Percentiles rank a stretch among this genome's conserved stretches.
Evolutionary conservation across 2,329 filamentous ascomycete species (phyloP).

Genomic region (Monosporascus ibericus): DNA sequence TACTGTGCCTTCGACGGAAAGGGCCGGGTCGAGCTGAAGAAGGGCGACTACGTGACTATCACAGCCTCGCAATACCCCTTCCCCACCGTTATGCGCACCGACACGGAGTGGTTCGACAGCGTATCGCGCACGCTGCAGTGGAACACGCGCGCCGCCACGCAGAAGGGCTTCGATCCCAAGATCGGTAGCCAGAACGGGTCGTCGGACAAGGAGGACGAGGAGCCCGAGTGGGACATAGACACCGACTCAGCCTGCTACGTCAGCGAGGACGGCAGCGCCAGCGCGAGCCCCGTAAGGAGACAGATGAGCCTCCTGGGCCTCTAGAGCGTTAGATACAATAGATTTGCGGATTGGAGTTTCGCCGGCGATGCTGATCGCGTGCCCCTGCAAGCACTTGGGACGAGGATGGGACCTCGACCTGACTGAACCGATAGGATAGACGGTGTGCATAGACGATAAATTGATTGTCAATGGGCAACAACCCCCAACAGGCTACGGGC

Average conservation of each 20-base stretch:
- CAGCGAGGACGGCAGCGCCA: conserved; percentile 65
- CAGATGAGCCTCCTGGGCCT: conserved; percentile 70
- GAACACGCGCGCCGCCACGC: conserved; percentile 88
- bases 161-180: conserved; percentile 74
- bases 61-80: conserved; percentile 95
- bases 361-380: too few relatives aligned
- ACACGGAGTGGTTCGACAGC: conserved; percentile 94
- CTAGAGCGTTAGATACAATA: conserved; percentile 25
- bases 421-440: too few relatives aligned
- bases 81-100: conserved; percentile 85
- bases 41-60: conserved; percentile 93
- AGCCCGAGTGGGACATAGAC: conserved; percentile 87
- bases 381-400: too few relatives aligned
- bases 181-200: conserved; percentile 39
- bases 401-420: too few relatives aligned
- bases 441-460: too few relatives aligned
- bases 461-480: too few relatives aligned
- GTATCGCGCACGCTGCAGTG: conserved; percentile 87
- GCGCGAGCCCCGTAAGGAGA: conserved; percentile 61
- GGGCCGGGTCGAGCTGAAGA: conserved; percentile 83
- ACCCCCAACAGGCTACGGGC: too few relatives aligned
- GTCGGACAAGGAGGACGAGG: conserved; percentile 41
- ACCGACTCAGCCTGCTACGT: conserved; percentile 70
- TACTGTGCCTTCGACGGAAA: conserved; percentile 98
- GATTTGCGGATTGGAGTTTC: not conserved